Conservation (phyloP, 106 monocot genomes). For the Dioscorea dumetorum region DNA sequence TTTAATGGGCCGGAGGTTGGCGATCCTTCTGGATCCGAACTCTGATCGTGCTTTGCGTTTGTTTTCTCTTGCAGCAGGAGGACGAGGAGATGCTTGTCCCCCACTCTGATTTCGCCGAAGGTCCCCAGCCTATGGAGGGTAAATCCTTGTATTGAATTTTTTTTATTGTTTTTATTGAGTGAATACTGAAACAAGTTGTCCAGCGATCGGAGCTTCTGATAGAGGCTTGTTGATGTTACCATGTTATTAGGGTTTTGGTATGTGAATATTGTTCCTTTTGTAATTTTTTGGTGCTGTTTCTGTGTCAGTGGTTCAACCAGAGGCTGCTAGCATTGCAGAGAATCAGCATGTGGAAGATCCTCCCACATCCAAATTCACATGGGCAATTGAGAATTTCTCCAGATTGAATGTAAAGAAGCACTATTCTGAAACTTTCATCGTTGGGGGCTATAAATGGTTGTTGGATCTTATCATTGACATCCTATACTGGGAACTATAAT, state of each 20-base stretch:
- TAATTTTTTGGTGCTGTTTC: not conserved
- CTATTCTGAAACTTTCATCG: conserved; percentile 78
- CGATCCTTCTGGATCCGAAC: conserved; percentile 13
- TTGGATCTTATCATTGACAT: not conserved
- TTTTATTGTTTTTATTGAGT: too few relatives aligned
- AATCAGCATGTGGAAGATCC: conserved; percentile 82
- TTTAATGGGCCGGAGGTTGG: not conserved
- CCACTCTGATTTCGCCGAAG: conserved; percentile 41
- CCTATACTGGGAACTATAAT: not conserved
- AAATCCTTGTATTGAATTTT: not conserved
- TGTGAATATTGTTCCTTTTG: not conserved
- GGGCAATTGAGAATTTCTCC: conserved; percentile 90
- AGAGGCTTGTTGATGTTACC: not conserved
- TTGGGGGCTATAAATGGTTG: conserved; percentile 91
- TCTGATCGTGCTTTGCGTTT: conserved; percentile 7
- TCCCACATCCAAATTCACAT: conserved; percentile 68
- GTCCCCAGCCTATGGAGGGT: conserved; percentile 71
- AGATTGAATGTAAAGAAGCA: conserved; percentile 85
- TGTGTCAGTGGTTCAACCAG: conserved; percentile 30
- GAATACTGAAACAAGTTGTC: too few relatives aligned
- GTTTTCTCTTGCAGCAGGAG: conserved; percentile 32
- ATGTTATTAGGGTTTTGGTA: conserved; percentile 3
- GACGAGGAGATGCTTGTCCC: conserved; percentile 75
- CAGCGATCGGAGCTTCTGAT: not conserved
- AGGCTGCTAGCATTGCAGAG: conserved; percentile 52